Conservation (phyloP, 805 yeast species). For the Cyberlindnera lachancei region DNA sequence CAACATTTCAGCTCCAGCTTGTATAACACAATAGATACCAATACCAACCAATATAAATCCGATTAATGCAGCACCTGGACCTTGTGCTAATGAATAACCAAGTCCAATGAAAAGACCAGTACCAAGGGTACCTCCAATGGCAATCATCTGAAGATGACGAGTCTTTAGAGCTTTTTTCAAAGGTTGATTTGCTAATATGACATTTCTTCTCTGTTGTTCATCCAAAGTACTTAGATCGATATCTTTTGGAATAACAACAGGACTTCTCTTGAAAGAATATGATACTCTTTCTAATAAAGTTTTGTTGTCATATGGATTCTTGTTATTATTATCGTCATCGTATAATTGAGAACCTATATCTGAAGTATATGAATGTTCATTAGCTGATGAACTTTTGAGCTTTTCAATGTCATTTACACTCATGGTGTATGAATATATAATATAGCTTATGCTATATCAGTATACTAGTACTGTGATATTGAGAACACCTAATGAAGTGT, state of each 20-base stretch:
- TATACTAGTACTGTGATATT: too few species aligned
- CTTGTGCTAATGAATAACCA: conserved; percentile 47
- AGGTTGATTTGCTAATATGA: conserved; percentile 30
- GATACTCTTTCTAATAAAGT: conserved; percentile 2
- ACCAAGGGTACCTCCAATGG: conserved; percentile 68
- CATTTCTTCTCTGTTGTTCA: conserved; percentile 18
- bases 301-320: too few species aligned
- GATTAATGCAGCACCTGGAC: conserved; percentile 62
- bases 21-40: conserved; percentile 53
- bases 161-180: conserved; percentile 34
- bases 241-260: conserved; percentile 12
- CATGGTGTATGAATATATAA: too few species aligned
- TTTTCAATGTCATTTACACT: too few species aligned
- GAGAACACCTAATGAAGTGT: too few species aligned
- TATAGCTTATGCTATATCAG: too few species aligned
- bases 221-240: conserved; percentile 17
- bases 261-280: conserved; percentile 20
- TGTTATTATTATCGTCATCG: too few species aligned
- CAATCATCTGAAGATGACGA: conserved; percentile 59
- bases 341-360: too few species aligned
- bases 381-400: too few species aligned
- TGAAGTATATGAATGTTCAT: too few species aligned
- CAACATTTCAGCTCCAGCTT: conserved; percentile 49
- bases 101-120: conserved; percentile 65
- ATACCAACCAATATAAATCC: conserved; percentile 49